A percentile compares a stretch with the other conserved stretches of the same genome.
phyloP scores from a whole-genome alignment of 495 filamentous ascomycete species.

The Penicilliopsis zonata region DNA sequence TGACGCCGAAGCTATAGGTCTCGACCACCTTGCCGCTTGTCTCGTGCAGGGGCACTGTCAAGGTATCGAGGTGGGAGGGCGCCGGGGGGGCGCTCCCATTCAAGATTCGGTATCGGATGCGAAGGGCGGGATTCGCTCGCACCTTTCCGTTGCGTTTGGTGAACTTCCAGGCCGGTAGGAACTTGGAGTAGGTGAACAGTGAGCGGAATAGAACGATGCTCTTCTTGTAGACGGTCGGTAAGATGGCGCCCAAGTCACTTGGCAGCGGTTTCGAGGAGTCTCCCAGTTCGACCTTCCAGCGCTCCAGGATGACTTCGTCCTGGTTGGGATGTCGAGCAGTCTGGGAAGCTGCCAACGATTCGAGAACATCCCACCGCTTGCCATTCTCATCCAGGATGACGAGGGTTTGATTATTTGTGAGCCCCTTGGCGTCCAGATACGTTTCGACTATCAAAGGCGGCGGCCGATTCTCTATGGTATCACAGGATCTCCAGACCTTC shows the following conservation, averaged over 20 bases:
- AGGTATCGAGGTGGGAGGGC: slow-evolving; percentile 41
- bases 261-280: slow-evolving; percentile 40
- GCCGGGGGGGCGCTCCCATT: slow-evolving; percentile 38
- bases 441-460: slow-evolving; percentile 84
- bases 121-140: slow-evolving; percentile 47
- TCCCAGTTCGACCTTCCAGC: slow-evolving; percentile 77
- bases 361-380: slow-evolving; percentile 83
- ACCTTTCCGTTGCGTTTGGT: slow-evolving; percentile 58
- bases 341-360: slow-evolving; percentile 56
- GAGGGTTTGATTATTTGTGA: slow-evolving; percentile 76
- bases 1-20: slow-evolving; percentile 62
- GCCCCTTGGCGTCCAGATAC: slow-evolving; percentile 67
- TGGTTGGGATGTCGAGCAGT: slow-evolving; percentile 19
- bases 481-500: slow-evolving; percentile 63
- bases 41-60: slow-evolving; percentile 62
- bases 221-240: slow-evolving; percentile 93
- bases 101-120: slow-evolving; percentile 68
- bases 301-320: slow-evolving; percentile 72
- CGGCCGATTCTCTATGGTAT: slow-evolving; percentile 64
- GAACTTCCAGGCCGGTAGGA: slow-evolving; percentile 84
- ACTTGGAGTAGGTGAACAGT: slow-evolving; percentile 70
- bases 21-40: slow-evolving; percentile 55
- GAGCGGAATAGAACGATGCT: slow-evolving; percentile 88
- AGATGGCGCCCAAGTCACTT: slow-evolving; percentile 50
- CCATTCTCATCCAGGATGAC: slow-evolving; percentile 80